Evolutionary conservation across 805 yeast genomes (phyloP), one percentile per base, ranked within the genome.

Genomic region (Sugiyamaella boreocaroliniensis): DNA sequence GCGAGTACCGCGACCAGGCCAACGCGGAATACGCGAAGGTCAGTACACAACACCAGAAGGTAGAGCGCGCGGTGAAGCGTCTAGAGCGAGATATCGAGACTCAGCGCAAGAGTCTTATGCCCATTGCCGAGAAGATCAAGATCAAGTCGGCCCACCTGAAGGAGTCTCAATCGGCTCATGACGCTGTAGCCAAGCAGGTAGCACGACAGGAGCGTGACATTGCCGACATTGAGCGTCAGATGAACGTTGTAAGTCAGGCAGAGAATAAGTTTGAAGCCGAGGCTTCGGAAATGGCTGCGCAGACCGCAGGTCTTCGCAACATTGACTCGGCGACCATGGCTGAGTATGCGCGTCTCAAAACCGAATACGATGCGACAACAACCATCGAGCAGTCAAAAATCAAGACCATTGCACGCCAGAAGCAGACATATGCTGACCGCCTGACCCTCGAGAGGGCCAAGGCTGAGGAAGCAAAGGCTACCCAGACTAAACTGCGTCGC

Each of bases 291-390:
- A 47, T 61, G 56, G 62, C 65, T 22, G 60, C 68, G 29, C 67
- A 67, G 37, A 68, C 70, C 47, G 52, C 45, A 45, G 71, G 64
- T 58, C 71, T 66, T 3, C 40, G 52, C 41, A 61, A 68, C 14
- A 61, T 86, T 29, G 71, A 80, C 14, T 71, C 73, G 0, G 80
- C 75, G 10, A 84, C 80, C 47, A 70, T 79, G 43, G 66, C 69
- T 29, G 82, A 80, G 45, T 89, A 88, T 64, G 81, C 81, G 43
- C 20, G 53, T 1, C 68, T 88, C 53, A 77, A 86, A 62, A 80
- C 78, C 40, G 58, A 71, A 48, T 87, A 78, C 55, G 58, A 53
- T 45, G 49, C 52, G 43, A 54, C 49, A 22, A 63, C 68, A 1
- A 54, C 66, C 7, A 43, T 45, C 8, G 60, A 63, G 43, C 64